Conservation (phyloP, 2,329 filamentous ascomycete species). For the Xylaria arbuscula region DNA sequence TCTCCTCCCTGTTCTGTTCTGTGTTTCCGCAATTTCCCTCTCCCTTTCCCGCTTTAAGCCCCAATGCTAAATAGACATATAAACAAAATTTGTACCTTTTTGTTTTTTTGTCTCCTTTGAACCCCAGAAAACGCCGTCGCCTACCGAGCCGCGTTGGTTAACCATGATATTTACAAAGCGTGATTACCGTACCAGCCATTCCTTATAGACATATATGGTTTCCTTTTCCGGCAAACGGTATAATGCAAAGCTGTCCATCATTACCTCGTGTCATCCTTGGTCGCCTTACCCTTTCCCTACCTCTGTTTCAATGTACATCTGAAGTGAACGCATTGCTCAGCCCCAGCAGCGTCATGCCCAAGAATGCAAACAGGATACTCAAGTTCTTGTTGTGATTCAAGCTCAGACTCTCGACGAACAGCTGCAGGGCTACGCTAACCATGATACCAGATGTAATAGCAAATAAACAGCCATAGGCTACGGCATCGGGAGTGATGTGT, state of each 20-base stretch:
- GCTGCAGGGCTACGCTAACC: conserved; percentile 89
- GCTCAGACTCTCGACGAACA: conserved; percentile 87
- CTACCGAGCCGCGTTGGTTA: conserved; percentile 4
- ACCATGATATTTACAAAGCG: conserved; percentile 8
- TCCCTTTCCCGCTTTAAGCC: not conserved
- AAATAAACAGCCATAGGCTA: conserved; percentile 84
- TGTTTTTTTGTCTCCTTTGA: not conserved
- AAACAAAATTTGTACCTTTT: not conserved
- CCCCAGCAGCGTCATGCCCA: conserved; percentile 89
- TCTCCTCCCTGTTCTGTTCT: not conserved
- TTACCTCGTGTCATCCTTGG: conserved; percentile 5
- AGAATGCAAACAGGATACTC: conserved; percentile 82
- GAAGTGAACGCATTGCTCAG: conserved; percentile 87
- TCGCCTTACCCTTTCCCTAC: not conserved
- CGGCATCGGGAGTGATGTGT: conserved; percentile 62
- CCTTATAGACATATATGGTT: not conserved
- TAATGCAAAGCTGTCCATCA: not conserved
- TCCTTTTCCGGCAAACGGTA: conserved; percentile 1
- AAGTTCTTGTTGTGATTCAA: conserved; percentile 82
- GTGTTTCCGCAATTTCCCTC: conserved; percentile 2
- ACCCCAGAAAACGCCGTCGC: conserved; percentile 18
- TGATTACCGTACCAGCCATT: conserved; percentile 12
- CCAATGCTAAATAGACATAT: conserved; percentile 18
- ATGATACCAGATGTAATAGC: conserved; percentile 93
- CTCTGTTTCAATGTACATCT: conserved; percentile 51